phyloP scores from a whole-genome alignment of 2,329 filamentous ascomycete genomes.

The Aspergillus sp. region DNA sequence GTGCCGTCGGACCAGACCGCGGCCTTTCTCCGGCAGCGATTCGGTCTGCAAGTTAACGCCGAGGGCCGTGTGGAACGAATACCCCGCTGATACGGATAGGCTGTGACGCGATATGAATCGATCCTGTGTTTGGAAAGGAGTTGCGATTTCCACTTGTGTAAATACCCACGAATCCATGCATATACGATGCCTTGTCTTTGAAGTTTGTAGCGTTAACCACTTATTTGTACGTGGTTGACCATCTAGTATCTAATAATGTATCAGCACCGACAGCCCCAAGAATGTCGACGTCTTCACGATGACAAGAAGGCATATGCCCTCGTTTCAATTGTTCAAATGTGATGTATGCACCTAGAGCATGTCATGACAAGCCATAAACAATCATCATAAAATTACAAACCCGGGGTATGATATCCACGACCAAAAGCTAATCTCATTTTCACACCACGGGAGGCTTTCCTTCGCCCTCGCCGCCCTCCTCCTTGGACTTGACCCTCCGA shows the following conservation, averaged over 20 bases:
- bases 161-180: not conserved
- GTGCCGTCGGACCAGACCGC: conserved; percentile 34
- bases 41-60: conserved; percentile 36
- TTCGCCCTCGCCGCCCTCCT: conserved; percentile 21
- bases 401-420: conserved; percentile 3
- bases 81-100: conserved; percentile 14
- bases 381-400: conserved; percentile 12
- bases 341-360: too few species aligned
- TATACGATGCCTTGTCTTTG: too few species aligned
- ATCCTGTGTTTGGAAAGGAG: not conserved
- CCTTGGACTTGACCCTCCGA: conserved; percentile 33
- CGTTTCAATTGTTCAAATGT: too few species aligned
- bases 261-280: too few species aligned
- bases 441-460: conserved; percentile 22
- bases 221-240: too few species aligned
- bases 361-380: not conserved
- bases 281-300: too few species aligned
- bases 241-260: too few species aligned
- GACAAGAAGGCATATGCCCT: too few species aligned
- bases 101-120: not conserved
- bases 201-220: too few species aligned
- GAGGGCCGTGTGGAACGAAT: conserved; percentile 35
- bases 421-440: not conserved
- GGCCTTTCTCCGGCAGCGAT: conserved; percentile 36
- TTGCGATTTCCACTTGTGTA: not conserved